phyloP scores from a whole-genome alignment of 305 asterid genomes.

The Fraxinus latifolia region DNA sequence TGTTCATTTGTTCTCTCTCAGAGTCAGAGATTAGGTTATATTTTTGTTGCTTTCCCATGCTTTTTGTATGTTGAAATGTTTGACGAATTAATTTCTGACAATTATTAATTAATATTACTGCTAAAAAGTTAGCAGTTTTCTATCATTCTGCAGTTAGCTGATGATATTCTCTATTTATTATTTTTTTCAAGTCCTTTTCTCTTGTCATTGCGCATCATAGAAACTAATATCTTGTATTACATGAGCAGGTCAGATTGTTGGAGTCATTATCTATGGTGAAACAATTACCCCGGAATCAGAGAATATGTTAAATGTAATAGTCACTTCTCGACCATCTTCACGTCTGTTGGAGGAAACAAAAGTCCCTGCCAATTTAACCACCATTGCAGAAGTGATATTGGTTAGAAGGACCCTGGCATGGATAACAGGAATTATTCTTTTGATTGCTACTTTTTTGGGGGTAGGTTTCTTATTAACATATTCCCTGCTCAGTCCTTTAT shows the following conservation, averaged over 20 bases:
- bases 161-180: not conserved
- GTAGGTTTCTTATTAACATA: constrained; percentile 40
- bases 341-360: constrained; percentile 63
- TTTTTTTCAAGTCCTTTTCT: not conserved
- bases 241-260: constrained; percentile 76
- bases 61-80: constrained; percentile 7
- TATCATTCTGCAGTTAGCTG: constrained; percentile 7
- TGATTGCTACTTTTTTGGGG: constrained; percentile 81
- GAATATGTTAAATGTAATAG: constrained; percentile 42
- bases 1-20: not conserved
- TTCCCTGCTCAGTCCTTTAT: constrained; percentile 1
- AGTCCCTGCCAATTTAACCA: constrained; percentile 27
- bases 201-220: not conserved
- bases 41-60: constrained; percentile 4
- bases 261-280: constrained; percentile 56
- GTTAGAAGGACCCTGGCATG: constrained; percentile 82
- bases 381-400: constrained; percentile 46
- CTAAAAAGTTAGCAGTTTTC: not conserved
- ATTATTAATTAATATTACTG: not conserved
- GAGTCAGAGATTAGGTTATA: not conserved
- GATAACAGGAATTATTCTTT: constrained; percentile 90
- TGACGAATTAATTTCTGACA: not conserved
- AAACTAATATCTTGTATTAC: constrained; percentile 16
- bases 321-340: constrained; percentile 53
- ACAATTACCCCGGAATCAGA: constrained; percentile 35